Base-by-base conservation (phyloP, 108 stramenopile genomes). In the Pelagomonas calceolata region DNA sequence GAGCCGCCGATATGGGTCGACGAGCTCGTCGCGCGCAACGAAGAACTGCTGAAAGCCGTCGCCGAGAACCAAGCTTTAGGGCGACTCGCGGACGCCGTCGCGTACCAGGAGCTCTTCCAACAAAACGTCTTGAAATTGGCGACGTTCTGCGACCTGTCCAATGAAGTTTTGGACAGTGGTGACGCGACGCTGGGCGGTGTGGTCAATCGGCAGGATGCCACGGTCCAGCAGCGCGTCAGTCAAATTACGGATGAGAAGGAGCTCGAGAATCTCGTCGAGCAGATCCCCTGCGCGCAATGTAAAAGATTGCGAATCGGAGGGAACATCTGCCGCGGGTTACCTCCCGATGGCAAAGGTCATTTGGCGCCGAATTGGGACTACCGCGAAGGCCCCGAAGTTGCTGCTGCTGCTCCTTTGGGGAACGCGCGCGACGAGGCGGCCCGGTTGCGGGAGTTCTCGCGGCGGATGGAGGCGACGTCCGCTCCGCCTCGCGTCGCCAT, bases 1-100 rank as follows among this genome's bases (percentile, higher is more conserved):
- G n/a, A n/a, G n/a, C n/a, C n/a, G n/a, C n/a, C n/a, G n/a, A 60
- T 60, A 17, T 60, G 51, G 51, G 10, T 60, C 51, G 51, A 60
- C 21, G 51, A 60, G 51, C 51, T 60, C 51, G 51, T 60, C 51
- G 51, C 18, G 51, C 51, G 51, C 51, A 60, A 60, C 51, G 51
- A 4, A 26, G 51, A 60, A 26, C 4, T 60, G 10, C 4, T 60
- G 21, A 26, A 3, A 17, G 51, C 51, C 51, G 29, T 60, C 51
- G 51, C 26, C 51, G 51, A 60, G 26, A 60, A 60, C 51, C 51
- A 60, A 26, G 51, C 7, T 26, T 3, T 26, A 26, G 26, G 26
- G 21, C 51, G 51, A 3, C 21, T 60, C 51, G 51, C 51, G 21
- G 51, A 60, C 51, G 51, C 39, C 39, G 39, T 43, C 39, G 12